Evolutionary conservation across 345 rosid genomes (phyloP).

Genomic region (Populus nigra): DNA sequence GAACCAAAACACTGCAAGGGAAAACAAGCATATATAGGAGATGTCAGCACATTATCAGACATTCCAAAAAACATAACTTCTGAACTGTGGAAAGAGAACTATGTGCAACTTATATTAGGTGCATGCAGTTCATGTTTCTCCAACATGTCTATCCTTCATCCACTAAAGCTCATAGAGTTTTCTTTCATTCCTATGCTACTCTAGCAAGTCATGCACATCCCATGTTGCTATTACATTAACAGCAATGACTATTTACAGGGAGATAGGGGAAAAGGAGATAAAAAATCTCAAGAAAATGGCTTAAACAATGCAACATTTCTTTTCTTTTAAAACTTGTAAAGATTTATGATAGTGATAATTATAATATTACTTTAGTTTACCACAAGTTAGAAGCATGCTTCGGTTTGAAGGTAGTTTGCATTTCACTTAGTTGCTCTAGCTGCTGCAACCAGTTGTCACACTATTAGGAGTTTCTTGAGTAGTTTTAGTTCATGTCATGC

Average conservation of each 20-base stretch:
- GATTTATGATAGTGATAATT: neutral
- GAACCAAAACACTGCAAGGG: slow-evolving; percentile 78
- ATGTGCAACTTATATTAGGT: neutral
- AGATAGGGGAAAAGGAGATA: neutral
- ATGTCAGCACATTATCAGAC: neutral
- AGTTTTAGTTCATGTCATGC: too few relatives aligned
- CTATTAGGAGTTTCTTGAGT: too few relatives aligned
- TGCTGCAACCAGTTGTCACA: too few relatives aligned
- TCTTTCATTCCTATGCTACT: neutral
- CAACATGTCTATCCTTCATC: neutral
- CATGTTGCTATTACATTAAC: neutral
- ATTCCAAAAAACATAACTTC: neutral
- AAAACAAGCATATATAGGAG: slow-evolving; percentile 23
- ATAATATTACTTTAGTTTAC: neutral
- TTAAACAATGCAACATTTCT: neutral
- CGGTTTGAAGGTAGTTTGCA: too few relatives aligned
- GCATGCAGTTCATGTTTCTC: neutral
- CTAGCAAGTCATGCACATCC: neutral
- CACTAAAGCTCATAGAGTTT: neutral
- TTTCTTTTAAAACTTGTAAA: neutral
- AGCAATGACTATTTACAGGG: neutral
- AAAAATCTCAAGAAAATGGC: neutral
- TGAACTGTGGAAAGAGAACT: neutral
- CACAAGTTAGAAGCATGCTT: neutral
- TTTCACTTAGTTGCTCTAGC: too few relatives aligned